Evolutionary conservation across 208 protist species (phyloP).

Genomic region (Naegleria gruberi): DNA sequence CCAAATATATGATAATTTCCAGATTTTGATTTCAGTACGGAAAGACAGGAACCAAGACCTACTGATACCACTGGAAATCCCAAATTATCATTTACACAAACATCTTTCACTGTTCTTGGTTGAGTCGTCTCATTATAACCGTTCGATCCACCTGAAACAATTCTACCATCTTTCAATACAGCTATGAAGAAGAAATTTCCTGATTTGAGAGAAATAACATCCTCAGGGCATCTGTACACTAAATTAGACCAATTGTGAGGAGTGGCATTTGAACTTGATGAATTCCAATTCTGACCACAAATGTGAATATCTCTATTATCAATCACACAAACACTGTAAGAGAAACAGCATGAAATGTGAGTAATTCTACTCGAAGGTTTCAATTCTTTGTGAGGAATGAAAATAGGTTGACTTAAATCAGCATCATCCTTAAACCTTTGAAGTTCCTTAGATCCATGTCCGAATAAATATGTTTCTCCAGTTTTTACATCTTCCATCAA

Average conservation of each 20-base stretch:
- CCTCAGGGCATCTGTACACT: neutral
- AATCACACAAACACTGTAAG: neutral
- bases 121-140: neutral
- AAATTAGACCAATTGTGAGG: neutral
- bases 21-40: neutral
- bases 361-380: neutral
- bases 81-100: neutral
- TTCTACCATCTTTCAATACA: neutral
- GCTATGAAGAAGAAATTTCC: neutral
- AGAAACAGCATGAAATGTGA: neutral
- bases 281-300: neutral
- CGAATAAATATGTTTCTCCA: neutral
- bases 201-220: neutral
- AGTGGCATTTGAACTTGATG: neutral
- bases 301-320: neutral
- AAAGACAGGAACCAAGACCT: neutral
- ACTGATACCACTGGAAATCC: neutral
- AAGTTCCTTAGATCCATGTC: neutral
- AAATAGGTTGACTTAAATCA: neutral
- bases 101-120: neutral
- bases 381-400: neutral
- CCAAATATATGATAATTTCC: neutral
- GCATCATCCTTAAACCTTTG: neutral
- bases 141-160: neutral
- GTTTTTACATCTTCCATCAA: neutral